Evolutionary conservation across 352 stramenopile genomes (phyloP).

Genomic region (Aphanomyces stellatus): DNA sequence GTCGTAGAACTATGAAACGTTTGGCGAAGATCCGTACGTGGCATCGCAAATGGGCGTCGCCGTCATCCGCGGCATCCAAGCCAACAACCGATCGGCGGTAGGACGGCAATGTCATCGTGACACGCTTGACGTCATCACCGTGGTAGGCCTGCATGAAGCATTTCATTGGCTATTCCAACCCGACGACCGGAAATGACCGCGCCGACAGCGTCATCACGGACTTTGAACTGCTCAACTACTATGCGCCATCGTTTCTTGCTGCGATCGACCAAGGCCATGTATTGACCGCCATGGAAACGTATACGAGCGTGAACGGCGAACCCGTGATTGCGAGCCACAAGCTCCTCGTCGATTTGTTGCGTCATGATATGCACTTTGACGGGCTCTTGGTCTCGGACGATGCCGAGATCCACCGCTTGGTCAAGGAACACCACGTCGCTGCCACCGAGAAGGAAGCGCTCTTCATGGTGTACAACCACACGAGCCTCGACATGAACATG

Average conservation of each 20-base stretch:
- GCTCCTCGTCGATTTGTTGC: slow-evolving; percentile 43
- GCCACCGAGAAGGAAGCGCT: slow-evolving; percentile 43
- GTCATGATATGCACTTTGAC: slow-evolving; percentile 78
- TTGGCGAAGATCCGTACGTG: slow-evolving; percentile 87
- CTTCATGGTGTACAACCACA: slow-evolving; percentile 55
- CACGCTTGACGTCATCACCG: background rate
- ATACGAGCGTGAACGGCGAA: slow-evolving; percentile 87
- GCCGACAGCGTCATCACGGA: slow-evolving; percentile 60
- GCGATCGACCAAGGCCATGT: slow-evolving; percentile 63
- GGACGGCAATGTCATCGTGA: too few species aligned
- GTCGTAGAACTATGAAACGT: slow-evolving; percentile 82
- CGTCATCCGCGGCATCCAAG: slow-evolving; percentile 79
- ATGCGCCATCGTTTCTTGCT: slow-evolving; percentile 71
- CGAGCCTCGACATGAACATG: slow-evolving; percentile 90
- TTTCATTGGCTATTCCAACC: slow-evolving; percentile 83
- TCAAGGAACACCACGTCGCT: slow-evolving; percentile 46
- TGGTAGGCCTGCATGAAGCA: slow-evolving; percentile 83
- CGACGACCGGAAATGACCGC: slow-evolving; percentile 72
- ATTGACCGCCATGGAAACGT: slow-evolving; percentile 90
- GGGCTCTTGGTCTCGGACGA: slow-evolving; percentile 89
- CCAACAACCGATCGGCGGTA: slow-evolving; percentile 36
- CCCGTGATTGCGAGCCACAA: slow-evolving; percentile 79
- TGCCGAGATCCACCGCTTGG: slow-evolving; percentile 85
- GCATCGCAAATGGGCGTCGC: slow-evolving; percentile 69
- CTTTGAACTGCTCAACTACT: slow-evolving; percentile 79